These are phyloP conservation scores for Beauveria sp. DNA, from an alignment of 2,329 filamentous ascomycete genomes.

Conservation along the genomic window DNA sequence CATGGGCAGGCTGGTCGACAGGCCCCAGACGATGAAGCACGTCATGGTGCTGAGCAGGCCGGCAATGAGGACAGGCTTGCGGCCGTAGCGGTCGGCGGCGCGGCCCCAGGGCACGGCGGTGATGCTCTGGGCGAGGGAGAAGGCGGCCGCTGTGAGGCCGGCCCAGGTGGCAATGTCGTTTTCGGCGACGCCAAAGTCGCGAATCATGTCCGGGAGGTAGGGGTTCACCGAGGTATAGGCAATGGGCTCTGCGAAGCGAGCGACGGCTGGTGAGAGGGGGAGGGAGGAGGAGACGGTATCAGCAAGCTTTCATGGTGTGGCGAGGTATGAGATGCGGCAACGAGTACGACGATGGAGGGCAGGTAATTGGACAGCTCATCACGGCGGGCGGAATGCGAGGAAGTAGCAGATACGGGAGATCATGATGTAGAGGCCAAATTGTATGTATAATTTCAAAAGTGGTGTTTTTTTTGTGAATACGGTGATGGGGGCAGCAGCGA, in stretches of 20 bases:
- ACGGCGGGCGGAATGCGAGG: too few relatives aligned
- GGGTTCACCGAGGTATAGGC: constrained; percentile 66
- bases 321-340: not conserved
- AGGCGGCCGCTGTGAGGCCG: constrained; percentile 64
- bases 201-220: constrained; percentile 73
- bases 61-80: constrained; percentile 72
- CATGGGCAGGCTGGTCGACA: constrained; percentile 72
- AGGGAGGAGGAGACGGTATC: not conserved
- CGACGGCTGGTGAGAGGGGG: constrained; percentile 49
- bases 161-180: constrained; percentile 74
- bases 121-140: constrained; percentile 63
- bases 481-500: too few relatives aligned
- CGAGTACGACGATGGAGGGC: too few relatives aligned
- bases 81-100: constrained; percentile 68
- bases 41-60: constrained; percentile 74
- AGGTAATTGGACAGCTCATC: not conserved
- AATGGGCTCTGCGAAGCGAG: constrained; percentile 69
- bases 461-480: too few relatives aligned
- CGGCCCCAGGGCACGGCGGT: constrained; percentile 71
- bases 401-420: too few relatives aligned
- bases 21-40: constrained; percentile 73
- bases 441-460: too few relatives aligned
- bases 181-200: constrained; percentile 63
- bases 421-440: too few relatives aligned
- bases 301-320: not conserved